Conservation (phyloP, 208 protist species). For the Trypanosoma cruzi region DNA sequence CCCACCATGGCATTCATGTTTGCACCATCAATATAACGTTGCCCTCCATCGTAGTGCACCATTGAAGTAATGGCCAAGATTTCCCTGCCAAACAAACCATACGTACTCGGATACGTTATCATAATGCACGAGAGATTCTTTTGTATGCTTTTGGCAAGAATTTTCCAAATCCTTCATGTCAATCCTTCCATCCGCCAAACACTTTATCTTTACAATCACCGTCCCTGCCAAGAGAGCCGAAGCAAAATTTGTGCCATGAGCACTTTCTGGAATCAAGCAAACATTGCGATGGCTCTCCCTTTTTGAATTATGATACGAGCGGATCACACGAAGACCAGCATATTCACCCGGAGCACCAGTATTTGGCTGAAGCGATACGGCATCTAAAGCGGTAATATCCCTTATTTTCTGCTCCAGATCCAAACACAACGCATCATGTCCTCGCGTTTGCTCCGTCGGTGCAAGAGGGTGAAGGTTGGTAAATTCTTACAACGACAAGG, state of each 20-base stretch:
- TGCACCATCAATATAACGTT: constrained; percentile 98
- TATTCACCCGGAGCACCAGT: constrained; percentile 98
- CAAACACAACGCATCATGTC: constrained; percentile 77
- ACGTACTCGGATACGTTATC: constrained; percentile 99
- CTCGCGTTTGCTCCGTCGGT: constrained; percentile 89
- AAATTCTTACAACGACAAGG: constrained; percentile 95
- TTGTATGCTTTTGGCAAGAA: constrained; percentile 92
- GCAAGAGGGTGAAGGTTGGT: constrained; percentile 96
- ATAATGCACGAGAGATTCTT: constrained; percentile 96
- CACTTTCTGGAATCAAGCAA: constrained; percentile 97
- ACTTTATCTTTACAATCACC: constrained; percentile 94
- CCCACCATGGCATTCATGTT: constrained; percentile 98
- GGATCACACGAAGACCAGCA: constrained; percentile 92
- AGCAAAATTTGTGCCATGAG: constrained; percentile 99
- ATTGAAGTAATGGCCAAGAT: constrained; percentile 89
- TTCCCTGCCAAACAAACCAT: constrained; percentile 97
- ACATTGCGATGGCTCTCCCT: constrained; percentile 93
- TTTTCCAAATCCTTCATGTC: constrained; percentile 92
- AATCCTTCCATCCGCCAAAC: constrained; percentile 89
- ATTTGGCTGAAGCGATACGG: constrained; percentile 97
- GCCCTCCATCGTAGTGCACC: constrained; percentile 92
- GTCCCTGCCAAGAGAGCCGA: constrained; percentile 94
- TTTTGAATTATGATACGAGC: constrained; percentile 76
- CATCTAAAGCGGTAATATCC: constrained; percentile 96
- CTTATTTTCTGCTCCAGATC: constrained; percentile 88